phyloP scores from a whole-genome alignment of 352 stramenopile species.

The Phytophthora syringae region DNA sequence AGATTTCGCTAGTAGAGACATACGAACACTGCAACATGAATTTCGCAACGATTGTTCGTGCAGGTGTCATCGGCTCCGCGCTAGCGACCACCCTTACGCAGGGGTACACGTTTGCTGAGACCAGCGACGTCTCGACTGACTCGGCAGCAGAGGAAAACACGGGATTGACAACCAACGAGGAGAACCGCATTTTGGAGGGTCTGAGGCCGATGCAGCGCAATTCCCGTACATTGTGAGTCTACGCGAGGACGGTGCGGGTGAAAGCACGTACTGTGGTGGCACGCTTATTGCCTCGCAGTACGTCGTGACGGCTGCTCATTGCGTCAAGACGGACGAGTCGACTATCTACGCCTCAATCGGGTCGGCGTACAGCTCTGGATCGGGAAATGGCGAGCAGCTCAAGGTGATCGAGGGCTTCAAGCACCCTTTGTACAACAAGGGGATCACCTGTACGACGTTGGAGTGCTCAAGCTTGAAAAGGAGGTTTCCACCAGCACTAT shows the following conservation, averaged over 20 bases:
- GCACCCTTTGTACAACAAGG: conserved; percentile 65
- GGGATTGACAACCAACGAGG: conserved; percentile 40
- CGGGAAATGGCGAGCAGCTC: conserved; percentile 52
- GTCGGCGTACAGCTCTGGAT: conserved; percentile 50
- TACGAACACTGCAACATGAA: conserved; percentile 22
- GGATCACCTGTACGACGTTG: conserved; percentile 60
- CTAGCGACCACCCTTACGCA: conserved; percentile 21
- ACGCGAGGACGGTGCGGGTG: conserved; percentile 41
- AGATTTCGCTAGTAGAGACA: conserved; percentile 22
- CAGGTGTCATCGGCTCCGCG: conserved; percentile 21
- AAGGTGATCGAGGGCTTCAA: conserved; percentile 48
- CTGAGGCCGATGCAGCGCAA: conserved; percentile 54
- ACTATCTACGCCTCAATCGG: conserved; percentile 62
- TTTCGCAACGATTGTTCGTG: conserved; percentile 21
- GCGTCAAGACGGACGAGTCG: conserved; percentile 50
- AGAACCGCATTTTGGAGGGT: conserved; percentile 68
- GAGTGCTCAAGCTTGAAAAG: conserved; percentile 65
- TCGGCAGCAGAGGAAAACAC: conserved; percentile 22
- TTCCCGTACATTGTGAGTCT: conserved; percentile 69
- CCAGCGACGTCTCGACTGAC: conserved; percentile 21
- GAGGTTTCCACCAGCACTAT: conserved; percentile 40
- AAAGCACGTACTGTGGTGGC: conserved; percentile 69
- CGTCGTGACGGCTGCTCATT: conserved; percentile 78
- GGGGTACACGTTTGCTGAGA: conserved; percentile 43
- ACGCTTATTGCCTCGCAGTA: conserved; percentile 68